Base-by-base conservation (phyloP, 2,329 filamentous ascomycete species). In the Macrophomina pseudophaseolina region DNA sequence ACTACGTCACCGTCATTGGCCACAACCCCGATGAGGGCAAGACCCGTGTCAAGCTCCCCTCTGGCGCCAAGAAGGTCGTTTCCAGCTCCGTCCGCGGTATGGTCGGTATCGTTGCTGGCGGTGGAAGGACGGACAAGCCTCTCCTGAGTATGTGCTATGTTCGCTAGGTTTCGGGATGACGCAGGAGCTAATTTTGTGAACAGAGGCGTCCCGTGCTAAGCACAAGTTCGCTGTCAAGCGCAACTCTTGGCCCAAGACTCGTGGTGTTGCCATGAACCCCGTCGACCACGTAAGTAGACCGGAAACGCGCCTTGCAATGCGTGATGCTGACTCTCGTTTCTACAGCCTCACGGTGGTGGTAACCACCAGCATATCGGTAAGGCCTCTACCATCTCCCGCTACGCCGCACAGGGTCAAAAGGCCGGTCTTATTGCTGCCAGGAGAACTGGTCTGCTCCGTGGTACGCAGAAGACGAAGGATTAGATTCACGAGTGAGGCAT, bases 221-320 rank as follows among this genome's bases (percentile, higher is more conserved):
- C 94, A 98, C 84, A 99, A 99, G 92, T 99, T 97, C 87, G 93
- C 94, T 77, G 96, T 97, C 87, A 99, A 99, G 93, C 93, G 95
- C 83, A 98, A 99, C 93, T 94, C 90, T 82, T 99, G 95, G 95
- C 95, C 95, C 86, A 97, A 97, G 92, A 99, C 95, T 89, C 94
- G 95, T 95, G 95, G 95, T 97, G 95, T 99, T 91, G 95, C 95
- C 85, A 99, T 99, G 95, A 99, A 99, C 88, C 95, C 95, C 79
- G 95, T 99, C 80, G 95, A 99, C 87, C 95, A 99, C 90, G 84
- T 86, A 85, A 81, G 84, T 73, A 35, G 71, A 60, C 38, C 35
- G 66, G 42, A n/a, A 32, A 8, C 16, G 44, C 23, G 40, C 58
- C 53, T 59, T 64, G 33, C 69, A 71, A 75, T 65, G 73, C 63